Conservation (phyloP, 495 filamentous ascomycete genomes). For the Aspergillus campestris region DNA sequence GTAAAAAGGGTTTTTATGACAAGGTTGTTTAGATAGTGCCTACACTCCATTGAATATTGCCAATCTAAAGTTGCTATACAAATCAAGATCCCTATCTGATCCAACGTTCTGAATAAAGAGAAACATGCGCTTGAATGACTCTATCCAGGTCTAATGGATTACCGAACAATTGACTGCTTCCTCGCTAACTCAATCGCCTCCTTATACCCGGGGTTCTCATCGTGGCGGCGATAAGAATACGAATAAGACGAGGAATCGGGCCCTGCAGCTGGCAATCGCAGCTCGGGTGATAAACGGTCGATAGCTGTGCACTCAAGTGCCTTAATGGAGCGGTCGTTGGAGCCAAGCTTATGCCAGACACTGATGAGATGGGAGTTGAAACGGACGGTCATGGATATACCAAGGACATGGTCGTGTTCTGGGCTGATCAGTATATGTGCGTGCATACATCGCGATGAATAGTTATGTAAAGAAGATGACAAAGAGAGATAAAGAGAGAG, state of each 20-base stretch:
- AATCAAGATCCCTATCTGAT: too few species aligned
- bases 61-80: too few species aligned
- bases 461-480: neutral
- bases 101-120: too few species aligned
- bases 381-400: constrained; percentile 50
- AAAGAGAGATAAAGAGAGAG: neutral
- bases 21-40: too few species aligned
- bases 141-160: neutral
- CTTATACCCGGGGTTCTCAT: constrained; percentile 48
- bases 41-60: neutral
- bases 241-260: constrained; percentile 32
- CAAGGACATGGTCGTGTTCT: constrained; percentile 67
- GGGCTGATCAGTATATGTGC: too few species aligned
- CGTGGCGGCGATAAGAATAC: constrained; percentile 60
- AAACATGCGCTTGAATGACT: too few species aligned
- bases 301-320: constrained; percentile 59
- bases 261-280: too few species aligned
- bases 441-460: too few species aligned
- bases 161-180: neutral
- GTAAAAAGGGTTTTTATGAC: too few species aligned
- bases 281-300: constrained; percentile 54
- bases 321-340: constrained; percentile 63
- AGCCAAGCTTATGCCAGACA: constrained; percentile 78
- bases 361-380: constrained; percentile 67
- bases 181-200: constrained; percentile 15